Base-by-base conservation (phyloP, 148 eudicot species). In the Nyssa sinensis region DNA sequence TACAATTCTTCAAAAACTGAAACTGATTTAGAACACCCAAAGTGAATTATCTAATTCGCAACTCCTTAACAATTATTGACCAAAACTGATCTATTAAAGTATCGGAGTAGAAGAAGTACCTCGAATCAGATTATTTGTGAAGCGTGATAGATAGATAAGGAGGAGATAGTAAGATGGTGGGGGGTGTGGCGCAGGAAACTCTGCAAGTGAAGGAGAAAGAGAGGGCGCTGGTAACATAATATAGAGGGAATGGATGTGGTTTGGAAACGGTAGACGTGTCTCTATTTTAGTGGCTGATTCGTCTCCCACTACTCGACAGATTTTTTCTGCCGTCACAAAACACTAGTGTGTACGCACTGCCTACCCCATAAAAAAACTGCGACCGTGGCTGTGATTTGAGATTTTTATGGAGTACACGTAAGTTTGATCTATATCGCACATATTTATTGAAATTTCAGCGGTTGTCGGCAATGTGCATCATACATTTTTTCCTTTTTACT, bases 231-330 rank as follows among this genome's bases (percentile, higher is more conserved):
- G 47, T 41, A 41, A 35, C 53, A 64, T 24, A 31, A 71, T 77
- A 61, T 73, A 72, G 35, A 55, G 77, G 70, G 66, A 69, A 24
- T 10, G 74, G 74, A 67, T 81, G 84, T 72, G 84, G 84, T 51
- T 29, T 51, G 72, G 67, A 62, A 67, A 16, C n/a, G 1, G 62
- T 14, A 41, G 14, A 73, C 84, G 84, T 81, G 84, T 67, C 77
- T 23, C n/a, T 49, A 24, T 49, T 5, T 24, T 19, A 49, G 21
- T 11, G 16, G 44, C 9, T 4, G 44, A 3, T 37, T 9, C 44
- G 44, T 37, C n/a, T n/a, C n/a, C n/a, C n/a, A n/a, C n/a, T n/a
- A n/a, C n/a, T n/a, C n/a, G n/a, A n/a, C n/a, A n/a, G n/a, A n/a
- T n/a, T n/a, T n/a, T n/a, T n/a, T n/a, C n/a, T n/a, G n/a, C n/a